phyloP scores from a whole-genome alignment of 805 yeast species.

The Zygoascus tannicola region DNA sequence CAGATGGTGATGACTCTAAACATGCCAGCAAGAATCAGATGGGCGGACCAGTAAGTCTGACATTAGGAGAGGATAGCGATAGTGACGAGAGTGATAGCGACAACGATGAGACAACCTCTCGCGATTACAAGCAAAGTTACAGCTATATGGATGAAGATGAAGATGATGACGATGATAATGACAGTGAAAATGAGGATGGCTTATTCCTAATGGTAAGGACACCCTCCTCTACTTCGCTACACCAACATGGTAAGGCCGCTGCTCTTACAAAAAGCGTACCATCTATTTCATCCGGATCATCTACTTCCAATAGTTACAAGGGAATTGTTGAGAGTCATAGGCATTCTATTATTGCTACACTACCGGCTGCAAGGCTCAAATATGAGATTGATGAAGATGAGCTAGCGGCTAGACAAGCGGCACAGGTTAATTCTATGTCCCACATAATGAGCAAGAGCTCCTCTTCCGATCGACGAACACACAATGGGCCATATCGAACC shows the following conservation, averaged over 20 bases:
- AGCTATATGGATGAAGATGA: slow-evolving; percentile 13
- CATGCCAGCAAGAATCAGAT: neutral
- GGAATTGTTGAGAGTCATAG: slow-evolving; percentile 11
- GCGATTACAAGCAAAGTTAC: slow-evolving; percentile 15
- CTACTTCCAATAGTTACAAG: neutral
- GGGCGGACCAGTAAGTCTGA: neutral
- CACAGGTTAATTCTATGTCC: slow-evolving; percentile 22
- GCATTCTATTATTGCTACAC: slow-evolving; percentile 55
- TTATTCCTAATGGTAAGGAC: slow-evolving; percentile 49
- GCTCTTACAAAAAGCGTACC: neutral
- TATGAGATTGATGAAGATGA: slow-evolving; percentile 60
- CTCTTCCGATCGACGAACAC: slow-evolving; percentile 24
- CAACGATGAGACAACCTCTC: slow-evolving; percentile 20
- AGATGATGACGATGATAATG: slow-evolving; percentile 30
- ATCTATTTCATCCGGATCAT: neutral
- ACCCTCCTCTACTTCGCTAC: slow-evolving; percentile 25
- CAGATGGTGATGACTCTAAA: slow-evolving; percentile 11
- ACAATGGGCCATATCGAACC: slow-evolving; percentile 10
- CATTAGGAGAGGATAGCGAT: slow-evolving; percentile 1
- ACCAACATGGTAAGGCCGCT: slow-evolving; percentile 7
- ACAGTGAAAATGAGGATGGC: slow-evolving; percentile 60
- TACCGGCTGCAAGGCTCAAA: slow-evolving; percentile 83
- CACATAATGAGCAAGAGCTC: slow-evolving; percentile 65
- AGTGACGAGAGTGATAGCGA: slow-evolving; percentile 9
- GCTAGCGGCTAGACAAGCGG: slow-evolving; percentile 33